Evolutionary conservation across 1,284 basidiomycete species (phyloP).

Genomic region (Heimioporus retisporus): DNA sequence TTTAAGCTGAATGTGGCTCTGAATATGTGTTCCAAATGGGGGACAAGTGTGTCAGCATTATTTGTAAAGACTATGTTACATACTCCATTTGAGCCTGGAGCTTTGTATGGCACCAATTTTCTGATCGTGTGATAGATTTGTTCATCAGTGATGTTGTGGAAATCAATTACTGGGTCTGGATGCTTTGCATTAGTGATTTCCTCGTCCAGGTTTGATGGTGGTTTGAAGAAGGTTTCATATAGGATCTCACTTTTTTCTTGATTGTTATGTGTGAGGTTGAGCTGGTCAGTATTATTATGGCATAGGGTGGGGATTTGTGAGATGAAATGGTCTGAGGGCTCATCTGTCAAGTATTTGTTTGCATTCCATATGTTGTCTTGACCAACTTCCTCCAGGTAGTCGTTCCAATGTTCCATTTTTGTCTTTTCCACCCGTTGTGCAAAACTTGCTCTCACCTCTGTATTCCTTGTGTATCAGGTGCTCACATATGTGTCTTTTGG

Average conservation of each 20-base stretch:
- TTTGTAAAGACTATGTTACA: neutral
- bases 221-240: neutral
- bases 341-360: neutral
- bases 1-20: too few relatives aligned
- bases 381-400: neutral
- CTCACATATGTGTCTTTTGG: neutral
- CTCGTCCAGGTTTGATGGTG: neutral
- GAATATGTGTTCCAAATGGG: neutral
- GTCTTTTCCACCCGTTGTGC: neutral
- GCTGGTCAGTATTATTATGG: neutral
- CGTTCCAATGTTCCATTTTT: neutral
- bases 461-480: neutral
- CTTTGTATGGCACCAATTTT: neutral
- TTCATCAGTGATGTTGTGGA: neutral
- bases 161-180: neutral
- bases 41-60: neutral
- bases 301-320: neutral
- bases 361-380: neutral
- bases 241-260: neutral
- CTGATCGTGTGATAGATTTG: neutral
- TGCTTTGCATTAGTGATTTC: neutral
- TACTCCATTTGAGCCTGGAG: neutral
- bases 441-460: neutral
- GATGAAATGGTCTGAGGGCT: neutral
- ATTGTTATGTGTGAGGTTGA: neutral